phyloP scores from a whole-genome alignment of 176 grass and related monocot genomes.

The Oryza meridionalis region DNA sequence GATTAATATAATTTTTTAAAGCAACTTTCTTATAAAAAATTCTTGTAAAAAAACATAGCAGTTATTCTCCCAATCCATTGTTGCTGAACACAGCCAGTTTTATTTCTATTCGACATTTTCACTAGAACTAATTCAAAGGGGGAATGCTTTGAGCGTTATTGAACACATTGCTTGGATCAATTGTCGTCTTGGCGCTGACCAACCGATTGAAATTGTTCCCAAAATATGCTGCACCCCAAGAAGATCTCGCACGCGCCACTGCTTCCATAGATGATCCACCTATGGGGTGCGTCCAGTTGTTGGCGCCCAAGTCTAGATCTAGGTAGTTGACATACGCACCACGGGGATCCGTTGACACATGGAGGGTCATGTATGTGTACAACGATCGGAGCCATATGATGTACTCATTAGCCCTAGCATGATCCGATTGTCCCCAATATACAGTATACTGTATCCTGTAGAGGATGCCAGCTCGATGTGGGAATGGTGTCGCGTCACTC shows the following conservation, averaged over 20 bases:
- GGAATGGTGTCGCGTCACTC: slow-evolving; percentile 46
- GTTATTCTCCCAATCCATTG: too few relatives aligned
- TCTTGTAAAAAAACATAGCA: too few relatives aligned
- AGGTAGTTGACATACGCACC: slow-evolving; percentile 71
- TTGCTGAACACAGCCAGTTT: too few relatives aligned
- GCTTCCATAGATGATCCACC: not conserved
- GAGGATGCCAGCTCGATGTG: slow-evolving; percentile 50
- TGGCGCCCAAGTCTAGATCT: slow-evolving; percentile 62
- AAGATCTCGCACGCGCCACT: slow-evolving; percentile 35
- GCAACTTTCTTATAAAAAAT: too few relatives aligned
- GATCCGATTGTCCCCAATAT: slow-evolving; percentile 3
- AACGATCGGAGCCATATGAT: slow-evolving; percentile 54
- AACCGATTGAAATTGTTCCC: slow-evolving; percentile 48
- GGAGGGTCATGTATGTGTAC: slow-evolving; percentile 49
- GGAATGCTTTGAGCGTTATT: slow-evolving; percentile 73
- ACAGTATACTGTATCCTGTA: slow-evolving; percentile 67
- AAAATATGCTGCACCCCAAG: slow-evolving; percentile 52
- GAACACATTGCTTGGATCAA: slow-evolving; percentile 61
- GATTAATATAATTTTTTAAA: too few relatives aligned
- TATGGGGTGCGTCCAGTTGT: slow-evolving; percentile 25
- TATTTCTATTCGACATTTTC: not conserved
- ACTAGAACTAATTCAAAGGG: slow-evolving; percentile 17
- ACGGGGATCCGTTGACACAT: slow-evolving; percentile 48
- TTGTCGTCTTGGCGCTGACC: slow-evolving; percentile 51
- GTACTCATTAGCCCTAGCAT: not conserved